These are phyloP conservation scores for Alternaria arborescens DNA, from an alignment of 2,329 filamentous ascomycete species.

Conservation along the genomic window DNA sequence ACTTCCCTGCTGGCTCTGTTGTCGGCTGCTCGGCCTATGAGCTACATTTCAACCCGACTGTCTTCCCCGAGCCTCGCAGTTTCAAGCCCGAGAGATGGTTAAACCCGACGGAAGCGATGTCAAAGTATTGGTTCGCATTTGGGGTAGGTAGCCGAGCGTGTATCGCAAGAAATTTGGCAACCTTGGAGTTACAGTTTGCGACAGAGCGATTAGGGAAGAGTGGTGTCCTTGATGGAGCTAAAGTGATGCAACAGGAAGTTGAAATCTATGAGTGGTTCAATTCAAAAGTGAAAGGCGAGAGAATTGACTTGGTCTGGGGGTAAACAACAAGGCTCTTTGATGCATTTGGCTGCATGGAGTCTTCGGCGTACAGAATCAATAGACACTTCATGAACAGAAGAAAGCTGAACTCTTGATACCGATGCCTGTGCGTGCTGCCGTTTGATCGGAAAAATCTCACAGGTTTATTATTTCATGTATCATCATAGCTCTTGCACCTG, in stretches of 20 bases:
- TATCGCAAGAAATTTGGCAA: conserved; percentile 44
- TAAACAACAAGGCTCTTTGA: not conserved
- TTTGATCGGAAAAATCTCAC: not conserved
- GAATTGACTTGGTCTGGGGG: conserved; percentile 52
- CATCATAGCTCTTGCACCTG: not conserved
- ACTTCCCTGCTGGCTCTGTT: conserved; percentile 34
- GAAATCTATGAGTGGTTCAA: conserved; percentile 67
- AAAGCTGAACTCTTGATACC: not conserved
- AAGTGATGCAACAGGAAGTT: conserved; percentile 52
- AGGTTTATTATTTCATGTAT: not conserved
- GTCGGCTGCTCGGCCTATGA: conserved; percentile 43
- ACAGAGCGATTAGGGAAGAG: conserved; percentile 55
- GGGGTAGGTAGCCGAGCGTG: conserved; percentile 43
- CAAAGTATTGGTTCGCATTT: conserved; percentile 45
- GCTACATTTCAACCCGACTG: conserved; percentile 32
- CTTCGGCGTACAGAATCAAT: not conserved
- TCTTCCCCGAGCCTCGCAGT: conserved; percentile 27
- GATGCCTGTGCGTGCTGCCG: not conserved
- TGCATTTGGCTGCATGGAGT: not conserved
- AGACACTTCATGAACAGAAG: not conserved
- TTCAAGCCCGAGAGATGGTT: conserved; percentile 49
- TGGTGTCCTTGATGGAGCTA: conserved; percentile 57
- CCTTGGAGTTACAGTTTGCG: conserved; percentile 36
- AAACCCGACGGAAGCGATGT: conserved; percentile 38
- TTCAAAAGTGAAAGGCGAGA: conserved; percentile 60